Conservation (phyloP, 208 protist species). For the Crithidia bombi region DNA sequence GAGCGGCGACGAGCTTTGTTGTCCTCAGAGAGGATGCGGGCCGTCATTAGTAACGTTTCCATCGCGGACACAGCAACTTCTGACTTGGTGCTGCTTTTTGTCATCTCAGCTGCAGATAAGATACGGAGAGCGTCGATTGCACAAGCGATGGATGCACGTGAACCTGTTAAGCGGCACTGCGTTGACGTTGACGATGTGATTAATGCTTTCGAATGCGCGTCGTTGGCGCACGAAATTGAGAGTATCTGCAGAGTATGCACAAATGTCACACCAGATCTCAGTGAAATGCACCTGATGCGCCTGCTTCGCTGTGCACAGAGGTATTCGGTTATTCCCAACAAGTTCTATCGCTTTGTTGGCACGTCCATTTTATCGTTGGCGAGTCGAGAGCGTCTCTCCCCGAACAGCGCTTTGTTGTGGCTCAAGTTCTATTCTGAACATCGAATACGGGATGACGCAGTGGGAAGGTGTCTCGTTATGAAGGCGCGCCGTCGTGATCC, state of each 20-base stretch:
- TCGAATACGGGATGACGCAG: conserved; percentile 67
- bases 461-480: conserved; percentile 53
- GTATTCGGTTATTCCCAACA: conserved; percentile 44
- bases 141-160: conserved; percentile 1
- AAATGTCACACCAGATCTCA: conserved; percentile 29
- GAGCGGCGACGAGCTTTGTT: conserved; percentile 23
- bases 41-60: not conserved
- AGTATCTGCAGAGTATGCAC: conserved; percentile 45
- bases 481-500: not conserved
- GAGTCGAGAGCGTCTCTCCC: conserved; percentile 35
- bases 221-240: conserved; percentile 35
- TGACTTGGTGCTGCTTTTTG: conserved; percentile 27
- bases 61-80: not conserved
- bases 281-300: conserved; percentile 66
- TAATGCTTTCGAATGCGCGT: conserved; percentile 45
- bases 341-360: conserved; percentile 66
- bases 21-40: not conserved
- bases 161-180: conserved; percentile 5
- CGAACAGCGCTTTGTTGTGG: conserved; percentile 64
- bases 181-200: conserved; percentile 58
- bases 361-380: conserved; percentile 40
- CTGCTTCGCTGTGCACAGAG: conserved; percentile 45
- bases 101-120: not conserved
- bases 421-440: conserved; percentile 63
- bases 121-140: not conserved